Percentiles rank a stretch among this genome's conserved stretches.
These are phyloP conservation scores for Cladosporium halotolerans DNA, from an alignment of 2,329 filamentous ascomycete species.

Conservation along the genomic window DNA sequence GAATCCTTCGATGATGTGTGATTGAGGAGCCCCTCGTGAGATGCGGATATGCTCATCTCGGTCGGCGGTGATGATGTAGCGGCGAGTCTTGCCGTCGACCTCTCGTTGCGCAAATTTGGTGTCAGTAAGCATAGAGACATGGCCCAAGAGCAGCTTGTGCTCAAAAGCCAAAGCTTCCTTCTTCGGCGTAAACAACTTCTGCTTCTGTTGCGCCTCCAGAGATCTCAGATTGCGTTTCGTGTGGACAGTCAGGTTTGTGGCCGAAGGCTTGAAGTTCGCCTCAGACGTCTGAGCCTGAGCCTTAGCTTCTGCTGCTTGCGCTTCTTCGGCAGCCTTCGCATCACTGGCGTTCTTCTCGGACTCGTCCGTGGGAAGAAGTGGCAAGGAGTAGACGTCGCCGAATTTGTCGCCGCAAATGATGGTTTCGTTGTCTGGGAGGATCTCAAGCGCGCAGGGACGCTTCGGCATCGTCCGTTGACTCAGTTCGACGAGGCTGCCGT, in stretches of 20 bases:
- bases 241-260: constrained; percentile 55
- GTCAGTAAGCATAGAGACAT: constrained; percentile 91
- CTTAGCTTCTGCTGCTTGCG: constrained; percentile 14
- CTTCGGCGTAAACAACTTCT: constrained; percentile 36
- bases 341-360: constrained; percentile 25
- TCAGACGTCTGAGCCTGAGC: constrained; percentile 19
- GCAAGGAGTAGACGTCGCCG: constrained; percentile 87
- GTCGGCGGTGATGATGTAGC: constrained; percentile 62
- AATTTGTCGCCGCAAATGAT: constrained; percentile 92
- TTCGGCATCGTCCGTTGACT: constrained; percentile 85
- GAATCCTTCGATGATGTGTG: constrained; percentile 81
- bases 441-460: constrained; percentile 68
- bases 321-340: constrained; percentile 20
- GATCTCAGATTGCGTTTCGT: constrained; percentile 54
- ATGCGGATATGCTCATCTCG: constrained; percentile 82
- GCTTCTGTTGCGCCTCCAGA: constrained; percentile 51
- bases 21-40: constrained; percentile 72
- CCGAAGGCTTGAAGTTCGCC: constrained; percentile 43
- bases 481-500: constrained; percentile 58
- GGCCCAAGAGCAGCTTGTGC: constrained; percentile 73
- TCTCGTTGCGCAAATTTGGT: constrained; percentile 51
- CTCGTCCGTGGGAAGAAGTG: constrained; percentile 49
- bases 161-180: constrained; percentile 56
- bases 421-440: constrained; percentile 63
- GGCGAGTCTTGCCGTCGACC: constrained; percentile 40